phyloP scores from a whole-genome alignment of 164 flowering plant genomes.

The Akebia trifoliata region DNA sequence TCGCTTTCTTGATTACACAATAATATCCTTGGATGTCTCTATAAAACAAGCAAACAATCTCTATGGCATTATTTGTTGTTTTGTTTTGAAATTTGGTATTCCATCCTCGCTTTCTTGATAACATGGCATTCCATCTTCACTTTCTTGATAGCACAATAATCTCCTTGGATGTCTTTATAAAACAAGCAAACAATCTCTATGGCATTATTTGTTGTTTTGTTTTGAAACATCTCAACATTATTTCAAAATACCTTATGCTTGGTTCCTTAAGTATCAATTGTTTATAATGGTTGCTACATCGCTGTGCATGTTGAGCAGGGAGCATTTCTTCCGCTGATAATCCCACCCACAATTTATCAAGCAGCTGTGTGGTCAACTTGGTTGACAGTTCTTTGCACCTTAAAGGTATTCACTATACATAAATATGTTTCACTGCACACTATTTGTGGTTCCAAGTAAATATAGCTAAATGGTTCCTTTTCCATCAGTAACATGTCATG shows the following conservation, averaged over 20 bases:
- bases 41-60: neutral
- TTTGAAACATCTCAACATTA: neutral
- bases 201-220: neutral
- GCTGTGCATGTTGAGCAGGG: constrained; percentile 43
- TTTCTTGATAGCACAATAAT: too few relatives aligned
- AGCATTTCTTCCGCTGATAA: constrained; percentile 77
- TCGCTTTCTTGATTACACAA: too few relatives aligned
- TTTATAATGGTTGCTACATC: constrained; percentile 4
- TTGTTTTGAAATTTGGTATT: neutral
- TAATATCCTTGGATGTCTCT: too few relatives aligned
- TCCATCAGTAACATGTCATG: constrained; percentile 12
- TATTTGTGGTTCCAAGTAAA: neutral
- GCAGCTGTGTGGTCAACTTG: constrained; percentile 77
- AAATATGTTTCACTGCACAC: too few relatives aligned
- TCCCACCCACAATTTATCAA: constrained; percentile 72
- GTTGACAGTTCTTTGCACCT: constrained; percentile 70
- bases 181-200: neutral
- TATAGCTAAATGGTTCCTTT: neutral
- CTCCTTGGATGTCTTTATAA: neutral
- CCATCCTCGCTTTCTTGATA: too few relatives aligned
- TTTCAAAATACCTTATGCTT: neutral
- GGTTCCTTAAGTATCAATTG: neutral
- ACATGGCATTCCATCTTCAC: too few relatives aligned
- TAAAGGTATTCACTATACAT: constrained; percentile 53
- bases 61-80: neutral